Evolutionary conservation across 805 yeast species (phyloP), one percentile per base, ranked within the genome.

Genomic region (Hanseniaspora guilliermondii): DNA sequence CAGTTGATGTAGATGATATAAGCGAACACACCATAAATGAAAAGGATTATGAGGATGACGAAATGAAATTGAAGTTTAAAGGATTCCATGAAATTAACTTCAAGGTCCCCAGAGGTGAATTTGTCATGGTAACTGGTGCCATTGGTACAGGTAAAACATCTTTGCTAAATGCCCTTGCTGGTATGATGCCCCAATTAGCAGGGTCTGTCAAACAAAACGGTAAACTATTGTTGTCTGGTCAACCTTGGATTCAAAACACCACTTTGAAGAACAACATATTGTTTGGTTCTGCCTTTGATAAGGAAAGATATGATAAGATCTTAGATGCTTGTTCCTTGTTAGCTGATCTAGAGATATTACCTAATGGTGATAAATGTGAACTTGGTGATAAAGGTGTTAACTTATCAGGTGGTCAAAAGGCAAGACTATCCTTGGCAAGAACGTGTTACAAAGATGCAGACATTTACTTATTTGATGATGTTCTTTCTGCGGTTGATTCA

Each of bases 71-170:
- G 1, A 61, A 62, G 2, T 79, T 79, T 59, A 64, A 70, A 7
- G 80, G 82, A 1, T 70, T 82, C 45, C 58, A 63, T 8, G 60
- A 79, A 58, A 65, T 81, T 49, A 68, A 75, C 50, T 60, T 83
- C 17, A 60, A 68, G 0, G 70, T 84, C 56, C 65, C 71, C 42
- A 75, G 73, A 48, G 82, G 82, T 21, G 89, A 84, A 63, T 81
- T 85, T 56, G 69, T 85, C 7, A 83, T 84, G 56, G 74, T 85
- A 25, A 84, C 91, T 0, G 95, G 95, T 35, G 63, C 79, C 2
- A 83, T 85, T 61, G 94, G 94, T 1, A 73, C 84, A 2, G 94
- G 95, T 47, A 85, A 85, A 64, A 72, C 88, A 0, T 82, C 89
- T 0, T 68, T 86, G 25, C 71, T 85, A 49, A 71, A 71, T 58